phyloP scores from a whole-genome alignment of 371 early-diverging fungal genomes.

The Mucor indicus region DNA sequence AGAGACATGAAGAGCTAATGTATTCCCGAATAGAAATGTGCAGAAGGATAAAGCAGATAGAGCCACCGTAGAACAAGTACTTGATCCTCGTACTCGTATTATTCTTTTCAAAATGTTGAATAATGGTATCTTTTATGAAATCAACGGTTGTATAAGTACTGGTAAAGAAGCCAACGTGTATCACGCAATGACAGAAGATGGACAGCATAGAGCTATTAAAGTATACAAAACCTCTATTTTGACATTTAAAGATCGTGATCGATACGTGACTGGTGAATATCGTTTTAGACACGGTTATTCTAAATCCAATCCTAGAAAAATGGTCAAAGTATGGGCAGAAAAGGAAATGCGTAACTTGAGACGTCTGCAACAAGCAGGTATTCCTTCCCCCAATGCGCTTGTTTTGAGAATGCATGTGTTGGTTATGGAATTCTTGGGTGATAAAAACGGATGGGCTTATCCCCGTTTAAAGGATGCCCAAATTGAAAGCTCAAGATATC shows the following conservation, averaged over 20 bases:
- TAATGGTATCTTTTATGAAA: constrained; percentile 84
- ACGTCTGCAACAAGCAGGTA: constrained; percentile 85
- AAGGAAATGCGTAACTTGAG: constrained; percentile 99
- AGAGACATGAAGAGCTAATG: not conserved
- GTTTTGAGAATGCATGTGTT: constrained; percentile 95
- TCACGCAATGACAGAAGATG: constrained; percentile 86
- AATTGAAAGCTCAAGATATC: constrained; percentile 70
- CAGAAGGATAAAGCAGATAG: constrained; percentile 93
- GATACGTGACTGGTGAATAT: constrained; percentile 97
- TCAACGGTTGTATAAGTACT: constrained; percentile 97
- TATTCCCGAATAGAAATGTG: constrained; percentile 16
- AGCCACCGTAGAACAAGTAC: constrained; percentile 96
- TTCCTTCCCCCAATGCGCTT: constrained; percentile 95
- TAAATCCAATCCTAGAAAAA: constrained; percentile 97
- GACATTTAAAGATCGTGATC: constrained; percentile 98
- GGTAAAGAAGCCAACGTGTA: constrained; percentile 99
- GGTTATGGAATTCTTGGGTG: constrained; percentile 97
- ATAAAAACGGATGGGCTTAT: constrained; percentile 89
- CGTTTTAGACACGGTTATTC: constrained; percentile 96
- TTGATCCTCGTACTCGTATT: constrained; percentile 97
- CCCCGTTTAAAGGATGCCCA: constrained; percentile 96
- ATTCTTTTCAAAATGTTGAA: constrained; percentile 97
- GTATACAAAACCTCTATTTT: constrained; percentile 99
- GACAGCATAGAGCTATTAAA: constrained; percentile 92
- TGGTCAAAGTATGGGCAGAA: constrained; percentile 99